phyloP scores from a whole-genome alignment of 2,329 filamentous ascomycete genomes.

The Sclerotiophoma versabilis region DNA sequence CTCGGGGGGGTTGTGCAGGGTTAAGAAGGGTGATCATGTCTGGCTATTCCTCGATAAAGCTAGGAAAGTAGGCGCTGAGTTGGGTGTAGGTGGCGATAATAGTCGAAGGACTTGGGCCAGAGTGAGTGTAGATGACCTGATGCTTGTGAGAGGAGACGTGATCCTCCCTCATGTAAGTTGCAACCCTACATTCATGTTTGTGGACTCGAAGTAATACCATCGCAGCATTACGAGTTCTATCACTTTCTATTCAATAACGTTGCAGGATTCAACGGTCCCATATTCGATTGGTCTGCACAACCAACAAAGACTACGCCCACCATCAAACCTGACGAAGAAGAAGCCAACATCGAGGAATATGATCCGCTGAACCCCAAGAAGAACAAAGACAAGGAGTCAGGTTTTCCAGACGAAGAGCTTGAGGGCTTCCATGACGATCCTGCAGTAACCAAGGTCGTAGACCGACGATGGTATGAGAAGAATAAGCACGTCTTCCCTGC shows the following conservation, averaged over 20 bases:
- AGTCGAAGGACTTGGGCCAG: constrained; percentile 85
- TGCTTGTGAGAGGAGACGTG: constrained; percentile 87
- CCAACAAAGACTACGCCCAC: constrained; percentile 53
- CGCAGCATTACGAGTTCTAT: constrained; percentile 94
- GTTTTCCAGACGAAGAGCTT: constrained; percentile 56
- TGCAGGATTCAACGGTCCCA: constrained; percentile 71
- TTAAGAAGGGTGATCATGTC: constrained; percentile 91
- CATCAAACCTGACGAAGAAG: constrained; percentile 22
- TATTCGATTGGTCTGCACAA: constrained; percentile 78
- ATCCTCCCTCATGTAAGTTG: constrained; percentile 86
- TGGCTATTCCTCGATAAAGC: constrained; percentile 95
- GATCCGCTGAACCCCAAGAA: constrained; percentile 52
- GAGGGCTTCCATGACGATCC: constrained; percentile 84
- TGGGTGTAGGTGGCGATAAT: constrained; percentile 73
- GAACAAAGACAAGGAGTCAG: constrained; percentile 44
- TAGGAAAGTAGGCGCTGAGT: constrained; percentile 85
- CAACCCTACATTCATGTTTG: not conserved
- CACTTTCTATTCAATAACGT: constrained; percentile 94
- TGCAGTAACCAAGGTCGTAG: constrained; percentile 87
- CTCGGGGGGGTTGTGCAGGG: constrained; percentile 79
- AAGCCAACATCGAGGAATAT: constrained; percentile 40
- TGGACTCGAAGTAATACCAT: constrained; percentile 18
- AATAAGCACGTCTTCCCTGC: constrained; percentile 99
- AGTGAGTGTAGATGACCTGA: constrained; percentile 92
- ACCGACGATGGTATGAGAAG: constrained; percentile 93